Base-by-base conservation (phyloP, 495 filamentous ascomycete species). In the Sphaerosporella brunnea region DNA sequence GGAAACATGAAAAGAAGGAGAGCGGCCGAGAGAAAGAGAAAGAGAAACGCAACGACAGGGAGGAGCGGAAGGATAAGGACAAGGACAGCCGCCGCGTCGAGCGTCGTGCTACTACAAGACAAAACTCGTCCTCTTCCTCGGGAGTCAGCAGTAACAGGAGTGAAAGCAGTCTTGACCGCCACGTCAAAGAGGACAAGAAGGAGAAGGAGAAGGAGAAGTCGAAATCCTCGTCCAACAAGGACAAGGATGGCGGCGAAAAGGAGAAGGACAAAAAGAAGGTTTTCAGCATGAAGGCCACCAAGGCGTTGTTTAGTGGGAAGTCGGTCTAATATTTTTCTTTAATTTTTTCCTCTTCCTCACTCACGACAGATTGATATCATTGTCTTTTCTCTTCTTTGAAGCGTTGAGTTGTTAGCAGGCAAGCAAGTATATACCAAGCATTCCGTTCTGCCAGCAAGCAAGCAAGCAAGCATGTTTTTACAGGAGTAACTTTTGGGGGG, bases 301-400 rank as follows among this genome's bases (percentile, higher is more conserved):
- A n/a, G n/a, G n/a, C n/a, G n/a, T 23, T 48, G 45, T 48, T 48
- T 48, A 34, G 39, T 23, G 45, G 45, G 11, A 25, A 26, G 20
- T 48, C 45, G 13, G 8, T 19, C n/a, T 3, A 23, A 36, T 40
- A 40, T 18, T 40, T 40, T 40, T 40, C 13, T 21, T 16, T 10
- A 18, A 2, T 1, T 40, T 40, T 38, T 38, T 38, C 20, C 10
- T 40, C 20, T 9, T 40, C 20, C 20, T 20, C 13, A 36, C 56
- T 48, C 48, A 84, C 80, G n/a, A n/a, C n/a, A n/a, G n/a, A n/a
- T n/a, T n/a, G n/a, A 32, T 32, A 5, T 32, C 28, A 32, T 32
- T 13, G 28, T 32, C 28, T 5, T 5, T 32, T 32, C 5, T 5
- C 13, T 5, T 13, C 5, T 32, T 32, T 32, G 13, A 32, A 32